Percentiles rank a stretch among this genome's conserved stretches.
Conservation (phyloP, 2,329 filamentous ascomycete genomes). For the Venturia oleaginea region DNA sequence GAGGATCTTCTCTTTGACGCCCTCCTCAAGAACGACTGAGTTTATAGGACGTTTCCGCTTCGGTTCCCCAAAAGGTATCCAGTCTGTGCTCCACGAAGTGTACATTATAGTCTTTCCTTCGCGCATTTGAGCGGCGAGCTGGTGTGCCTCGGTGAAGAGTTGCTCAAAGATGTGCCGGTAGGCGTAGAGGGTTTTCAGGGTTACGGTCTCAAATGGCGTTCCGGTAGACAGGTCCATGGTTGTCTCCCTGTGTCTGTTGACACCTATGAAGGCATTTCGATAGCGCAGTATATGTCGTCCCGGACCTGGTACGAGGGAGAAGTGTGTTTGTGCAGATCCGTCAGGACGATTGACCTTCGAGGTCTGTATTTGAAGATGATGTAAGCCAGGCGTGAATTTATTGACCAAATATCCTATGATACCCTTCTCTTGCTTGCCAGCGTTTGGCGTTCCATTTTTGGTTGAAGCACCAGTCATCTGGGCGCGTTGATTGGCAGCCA, state of each 20-base stretch:
- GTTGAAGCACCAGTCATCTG: constrained; percentile 26
- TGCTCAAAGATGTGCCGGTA: constrained; percentile 84
- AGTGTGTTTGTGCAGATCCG: constrained; percentile 66
- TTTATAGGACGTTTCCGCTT: constrained; percentile 78
- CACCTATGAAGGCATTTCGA: constrained; percentile 75
- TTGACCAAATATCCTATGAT: constrained; percentile 46
- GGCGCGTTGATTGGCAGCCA: constrained; percentile 67
- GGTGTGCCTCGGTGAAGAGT: constrained; percentile 79
- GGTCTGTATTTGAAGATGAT: constrained; percentile 57
- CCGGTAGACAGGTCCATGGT: constrained; percentile 71
- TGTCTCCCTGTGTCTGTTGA: constrained; percentile 81
- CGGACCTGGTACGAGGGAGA: constrained; percentile 83
- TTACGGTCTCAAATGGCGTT: constrained; percentile 88
- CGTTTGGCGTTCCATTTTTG: background rate
- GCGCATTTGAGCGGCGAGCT: constrained; percentile 65
- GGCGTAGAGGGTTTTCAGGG: constrained; percentile 82
- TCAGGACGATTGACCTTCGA: constrained; percentile 53
- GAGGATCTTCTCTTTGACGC: constrained; percentile 73
- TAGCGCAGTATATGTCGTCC: constrained; percentile 83
- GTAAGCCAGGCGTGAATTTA: constrained; percentile 50
- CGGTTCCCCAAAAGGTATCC: constrained; percentile 75
- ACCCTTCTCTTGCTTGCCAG: constrained; percentile 25
- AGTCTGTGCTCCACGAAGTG: constrained; percentile 73
- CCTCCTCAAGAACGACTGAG: constrained; percentile 77
- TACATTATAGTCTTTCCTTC: constrained; percentile 94